Evolutionary conservation across 352 stramenopile genomes (phyloP), one percentile per base, ranked within the genome.

Genomic region (Phytopythium mirpurense): DNA sequence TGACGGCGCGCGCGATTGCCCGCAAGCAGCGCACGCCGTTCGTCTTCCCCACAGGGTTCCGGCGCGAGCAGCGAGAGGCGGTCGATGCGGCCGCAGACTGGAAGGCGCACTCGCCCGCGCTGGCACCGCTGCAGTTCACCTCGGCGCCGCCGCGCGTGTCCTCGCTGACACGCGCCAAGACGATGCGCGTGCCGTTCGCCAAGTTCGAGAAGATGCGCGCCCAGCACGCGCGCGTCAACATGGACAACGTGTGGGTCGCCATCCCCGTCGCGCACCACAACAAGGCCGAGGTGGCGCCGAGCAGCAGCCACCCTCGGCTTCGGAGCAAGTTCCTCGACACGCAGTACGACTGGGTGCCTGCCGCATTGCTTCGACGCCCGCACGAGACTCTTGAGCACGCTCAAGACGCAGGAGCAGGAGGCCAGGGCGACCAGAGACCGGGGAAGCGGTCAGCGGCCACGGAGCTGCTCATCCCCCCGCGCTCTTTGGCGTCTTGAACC

Each of bases 321-420:
- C 61, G 35, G 31, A 56, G 29, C 8, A 72, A 63, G n/a, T 65
- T 65, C 26, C 49, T 86, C 5, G 44, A 65, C 4, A 65, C 68
- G 23, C 67, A 62, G 23, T 88, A 83, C 59, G 74, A 86, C 57
- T 86, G 74, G 74, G 59, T 88, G 10, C 74, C 74, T 21, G 77
- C 68, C 27, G 60, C 61, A 18, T 48, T 86, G 7, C 58, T 86
- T 19, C 38, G 11, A 3, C 38, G 2, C 10, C 38, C 12, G 5
- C 19, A 44, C 3, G 5, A 44, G 19, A 1, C 38, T 1, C n/a
- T 11, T 24, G 5, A 21, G 5, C 18, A 10, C 5, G 36, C 38
- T 16, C 16, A 26, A 14, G 38, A 26, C 5, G 38, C n/a, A 8
- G 19, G 3, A 16, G n/a, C 1, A 27, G 38, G 9, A 6, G 37